Evolutionary conservation across 129 eudicot genomes (phyloP), one percentile per base, ranked within the genome.

Genomic region (Chrysanthemum makinoi): DNA sequence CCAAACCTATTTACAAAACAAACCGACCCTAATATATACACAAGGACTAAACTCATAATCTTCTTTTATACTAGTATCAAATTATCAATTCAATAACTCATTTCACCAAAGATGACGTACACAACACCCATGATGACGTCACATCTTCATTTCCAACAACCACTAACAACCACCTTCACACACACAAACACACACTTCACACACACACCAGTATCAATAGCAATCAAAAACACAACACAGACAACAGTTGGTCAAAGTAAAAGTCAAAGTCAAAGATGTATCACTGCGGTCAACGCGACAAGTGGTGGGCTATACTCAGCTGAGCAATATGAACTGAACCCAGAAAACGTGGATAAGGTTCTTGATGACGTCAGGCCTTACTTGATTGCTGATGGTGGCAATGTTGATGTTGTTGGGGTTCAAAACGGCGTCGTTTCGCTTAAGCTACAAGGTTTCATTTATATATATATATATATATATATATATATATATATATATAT

Each of bases 311-410:
- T 91, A 0, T 91, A 91, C 82, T 86, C 95, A 7, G 85, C 97
- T 39, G 77, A 83, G 76, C 84, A 83, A 65, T 80, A 86, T 13
- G 91, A 92, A 76, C 96, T 92, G 33, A 89, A 84, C 2, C 68
- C 73, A 0, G 68, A 89, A 69, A 92, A 92, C 88, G 96, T 89
- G 5, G 95, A 92, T 50, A 78, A 82, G 15, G 96, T 92, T 80
- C 91, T 92, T 30, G 98, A 92, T 49, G 90, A 87, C 74, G 98
- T 92, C 13, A 64, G 98, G 77, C 98, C 98, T 11, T 92, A 92
- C 82, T 85, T 92, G 51, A 88, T 92, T 8, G 75, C 98, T 39
- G 98, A 92, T 26, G 98, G 98, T 15, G 98, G 98, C 17, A 83
- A 92, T 46, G 98, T 89, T 6, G 95, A 89, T 30, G 98, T 92